Evolutionary conservation across 495 filamentous ascomycete genomes (phyloP).

Genomic region (Geoglossum glabrum): DNA sequence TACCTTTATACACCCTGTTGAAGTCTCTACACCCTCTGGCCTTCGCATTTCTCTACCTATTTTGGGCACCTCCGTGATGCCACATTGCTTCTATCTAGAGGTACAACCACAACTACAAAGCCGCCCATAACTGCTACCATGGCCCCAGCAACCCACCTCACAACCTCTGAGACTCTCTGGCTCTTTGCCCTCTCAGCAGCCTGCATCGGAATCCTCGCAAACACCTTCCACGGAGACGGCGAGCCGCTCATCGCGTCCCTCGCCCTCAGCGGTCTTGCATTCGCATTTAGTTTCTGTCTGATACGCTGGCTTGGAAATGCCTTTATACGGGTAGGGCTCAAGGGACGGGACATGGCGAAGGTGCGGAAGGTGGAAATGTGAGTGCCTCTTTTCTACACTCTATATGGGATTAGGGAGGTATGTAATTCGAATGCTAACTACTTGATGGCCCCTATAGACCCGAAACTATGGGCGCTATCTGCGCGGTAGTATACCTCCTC

Average conservation of each 20-base stretch:
- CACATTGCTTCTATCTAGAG: too few relatives aligned
- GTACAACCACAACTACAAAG: background rate
- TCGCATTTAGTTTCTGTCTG: constrained; percentile 55
- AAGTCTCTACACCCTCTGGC: too few relatives aligned
- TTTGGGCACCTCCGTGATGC: too few relatives aligned
- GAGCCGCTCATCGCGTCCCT: constrained; percentile 76
- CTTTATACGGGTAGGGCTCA: constrained; percentile 76
- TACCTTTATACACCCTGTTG: too few relatives aligned
- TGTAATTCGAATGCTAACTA: constrained; percentile 2
- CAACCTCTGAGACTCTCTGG: constrained; percentile 36
- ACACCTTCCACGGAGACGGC: constrained; percentile 69
- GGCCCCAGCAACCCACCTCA: background rate
- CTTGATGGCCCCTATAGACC: constrained; percentile 31
- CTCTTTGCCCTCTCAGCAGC: constrained; percentile 47
- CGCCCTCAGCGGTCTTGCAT: constrained; percentile 70
- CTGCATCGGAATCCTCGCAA: constrained; percentile 53
- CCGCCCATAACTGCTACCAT: background rate
- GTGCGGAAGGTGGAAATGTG: constrained; percentile 52
- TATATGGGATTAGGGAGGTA: too few relatives aligned
- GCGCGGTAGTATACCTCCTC: constrained; percentile 79
- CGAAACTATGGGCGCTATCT: constrained; percentile 94
- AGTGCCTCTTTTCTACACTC: constrained; percentile 11
- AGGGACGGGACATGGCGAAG: constrained; percentile 83
- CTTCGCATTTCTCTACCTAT: too few relatives aligned
- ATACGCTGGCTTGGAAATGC: constrained; percentile 88